phyloP scores from a whole-genome alignment of 2,329 filamentous ascomycete genomes.

The Cytospora paraplurivora region DNA sequence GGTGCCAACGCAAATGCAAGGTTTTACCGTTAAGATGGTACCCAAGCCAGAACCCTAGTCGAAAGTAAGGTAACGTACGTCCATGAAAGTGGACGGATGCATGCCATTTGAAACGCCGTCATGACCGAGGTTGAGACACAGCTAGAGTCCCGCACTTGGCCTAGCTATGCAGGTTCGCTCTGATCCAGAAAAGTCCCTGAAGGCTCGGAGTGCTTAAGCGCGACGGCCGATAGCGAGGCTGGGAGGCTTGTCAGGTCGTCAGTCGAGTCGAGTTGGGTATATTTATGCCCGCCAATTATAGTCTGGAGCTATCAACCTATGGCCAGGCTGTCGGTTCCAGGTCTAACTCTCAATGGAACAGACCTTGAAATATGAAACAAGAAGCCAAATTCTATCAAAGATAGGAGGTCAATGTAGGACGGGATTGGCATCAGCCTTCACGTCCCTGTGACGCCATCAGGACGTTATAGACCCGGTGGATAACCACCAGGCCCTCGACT shows the following conservation, averaged over 20 bases:
- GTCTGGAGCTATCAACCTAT: conserved; percentile 4
- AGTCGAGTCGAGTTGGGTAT: conserved; percentile 24
- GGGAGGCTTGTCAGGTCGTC: neutral
- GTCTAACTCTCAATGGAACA: conserved; percentile 4
- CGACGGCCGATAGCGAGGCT: neutral
- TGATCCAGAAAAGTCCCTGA: neutral
- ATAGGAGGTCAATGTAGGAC: neutral
- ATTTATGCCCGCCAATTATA: conserved; percentile 22
- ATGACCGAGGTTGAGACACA: conserved; percentile 9
- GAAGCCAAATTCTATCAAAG: conserved; percentile 20
- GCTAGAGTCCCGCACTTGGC: conserved; percentile 6
- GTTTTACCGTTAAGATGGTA: conserved; percentile 17
- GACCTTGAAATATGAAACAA: conserved; percentile 21
- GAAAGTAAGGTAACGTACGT: conserved; percentile 3
- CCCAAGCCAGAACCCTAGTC: conserved; percentile 3
- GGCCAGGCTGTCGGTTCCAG: neutral
- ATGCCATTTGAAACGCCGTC: conserved; percentile 13
- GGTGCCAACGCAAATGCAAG: conserved; percentile 22
- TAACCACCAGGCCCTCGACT: conserved; percentile 19
- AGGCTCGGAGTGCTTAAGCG: conserved; percentile 6
- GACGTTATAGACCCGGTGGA: conserved; percentile 7
- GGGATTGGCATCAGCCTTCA: neutral
- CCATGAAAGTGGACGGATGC: conserved; percentile 6
- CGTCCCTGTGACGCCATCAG: neutral
- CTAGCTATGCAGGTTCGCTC: neutral